phyloP scores from a whole-genome alignment of 257 asterid species.

The Salvia hispanica region DNA sequence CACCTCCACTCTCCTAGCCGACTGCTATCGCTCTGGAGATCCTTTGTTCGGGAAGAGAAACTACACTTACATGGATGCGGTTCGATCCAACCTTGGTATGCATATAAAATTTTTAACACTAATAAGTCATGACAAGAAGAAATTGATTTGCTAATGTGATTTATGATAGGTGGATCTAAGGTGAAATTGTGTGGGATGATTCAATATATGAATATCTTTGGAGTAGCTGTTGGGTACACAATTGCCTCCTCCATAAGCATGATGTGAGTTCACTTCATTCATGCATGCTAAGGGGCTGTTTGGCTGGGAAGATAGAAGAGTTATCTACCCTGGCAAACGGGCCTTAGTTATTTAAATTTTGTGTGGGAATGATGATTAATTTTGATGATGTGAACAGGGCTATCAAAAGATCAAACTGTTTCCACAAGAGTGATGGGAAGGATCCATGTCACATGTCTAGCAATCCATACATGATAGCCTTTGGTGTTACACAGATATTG shows the following conservation, averaged over 20 bases:
- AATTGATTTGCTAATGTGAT: background rate
- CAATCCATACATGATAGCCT: conserved; percentile 59
- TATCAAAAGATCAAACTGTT: conserved; percentile 55
- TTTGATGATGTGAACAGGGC: conserved; percentile 38
- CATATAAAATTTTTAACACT: background rate
- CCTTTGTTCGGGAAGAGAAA: conserved; percentile 58
- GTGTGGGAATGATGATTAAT: no score
- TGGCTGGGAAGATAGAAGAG: no score
- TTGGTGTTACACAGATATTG: conserved; percentile 49
- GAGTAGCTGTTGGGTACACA: conserved; percentile 59
- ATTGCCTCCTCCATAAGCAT: conserved; percentile 62
- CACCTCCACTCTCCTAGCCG: conserved; percentile 63
- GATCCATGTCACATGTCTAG: conserved; percentile 58
- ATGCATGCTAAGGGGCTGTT: background rate
- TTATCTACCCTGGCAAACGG: no score
- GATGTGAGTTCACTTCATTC: conserved; percentile 40
- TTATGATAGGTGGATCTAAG: conserved; percentile 45
- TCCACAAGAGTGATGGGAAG: conserved; percentile 49
- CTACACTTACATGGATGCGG: conserved; percentile 68
- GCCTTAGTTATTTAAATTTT: no score
- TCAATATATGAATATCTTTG: conserved; percentile 51
- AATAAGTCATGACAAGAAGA: no score
- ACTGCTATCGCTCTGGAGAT: conserved; percentile 58
- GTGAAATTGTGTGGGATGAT: conserved; percentile 51
- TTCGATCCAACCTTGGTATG: conserved; percentile 55